A percentile compares a stretch with the other conserved stretches of the same genome.
Evolutionary conservation across 495 filamentous ascomycete species (phyloP).

Genomic region (Penicillium maclennaniae): DNA sequence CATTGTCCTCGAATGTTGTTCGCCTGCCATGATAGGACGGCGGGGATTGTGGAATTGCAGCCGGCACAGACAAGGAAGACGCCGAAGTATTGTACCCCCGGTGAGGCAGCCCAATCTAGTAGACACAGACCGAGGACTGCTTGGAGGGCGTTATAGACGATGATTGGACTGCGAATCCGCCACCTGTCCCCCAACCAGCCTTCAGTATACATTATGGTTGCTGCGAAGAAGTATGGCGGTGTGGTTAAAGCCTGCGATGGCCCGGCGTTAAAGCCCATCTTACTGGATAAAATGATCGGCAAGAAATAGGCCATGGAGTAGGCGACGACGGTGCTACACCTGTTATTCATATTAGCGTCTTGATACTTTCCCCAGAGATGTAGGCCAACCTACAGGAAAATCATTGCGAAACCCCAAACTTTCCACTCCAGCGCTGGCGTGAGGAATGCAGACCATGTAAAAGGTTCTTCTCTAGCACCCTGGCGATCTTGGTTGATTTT

Average conservation of each 20-base stretch:
- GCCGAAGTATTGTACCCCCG: constrained; percentile 52
- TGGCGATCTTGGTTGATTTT: constrained; percentile 49
- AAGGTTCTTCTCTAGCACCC: constrained; percentile 45
- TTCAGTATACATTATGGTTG: constrained; percentile 45
- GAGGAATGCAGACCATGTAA: constrained; percentile 37
- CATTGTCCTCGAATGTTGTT: constrained; percentile 59
- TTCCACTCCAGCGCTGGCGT: constrained; percentile 44
- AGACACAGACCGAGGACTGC: constrained; percentile 39
- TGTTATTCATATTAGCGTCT: background rate
- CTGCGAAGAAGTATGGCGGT: constrained; percentile 53
- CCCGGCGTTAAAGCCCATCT: constrained; percentile 40
- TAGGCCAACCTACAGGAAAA: constrained; percentile 33
- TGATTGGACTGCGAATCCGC: constrained; percentile 47
- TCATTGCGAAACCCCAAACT: constrained; percentile 52
- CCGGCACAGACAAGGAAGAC: constrained; percentile 49
- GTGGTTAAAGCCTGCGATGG: constrained; percentile 51
- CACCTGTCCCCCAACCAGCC: constrained; percentile 49
- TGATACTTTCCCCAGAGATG: background rate
- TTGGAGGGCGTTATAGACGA: constrained; percentile 46
- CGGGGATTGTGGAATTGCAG: background rate
- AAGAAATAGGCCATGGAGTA: constrained; percentile 59
- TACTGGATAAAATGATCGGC: constrained; percentile 50
- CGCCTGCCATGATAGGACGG: constrained; percentile 26
- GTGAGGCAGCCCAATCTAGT: constrained; percentile 33
- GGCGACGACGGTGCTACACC: background rate